Conservation (phyloP, 257 asterid genomes). For the Solanum piurae region DNA sequence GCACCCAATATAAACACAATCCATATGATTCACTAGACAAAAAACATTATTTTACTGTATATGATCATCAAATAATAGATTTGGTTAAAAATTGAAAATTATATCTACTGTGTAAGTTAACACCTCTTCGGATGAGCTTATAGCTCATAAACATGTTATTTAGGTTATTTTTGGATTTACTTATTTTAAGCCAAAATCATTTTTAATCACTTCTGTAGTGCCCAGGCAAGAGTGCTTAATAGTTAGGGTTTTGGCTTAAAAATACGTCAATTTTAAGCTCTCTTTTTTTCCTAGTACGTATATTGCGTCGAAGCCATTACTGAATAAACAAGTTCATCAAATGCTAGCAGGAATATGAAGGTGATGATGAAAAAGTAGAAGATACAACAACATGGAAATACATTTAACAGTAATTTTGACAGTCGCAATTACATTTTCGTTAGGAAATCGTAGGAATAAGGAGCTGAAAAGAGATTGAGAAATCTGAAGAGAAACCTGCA, state of each 20-base stretch:
- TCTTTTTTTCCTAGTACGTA: neutral
- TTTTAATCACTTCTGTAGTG: neutral
- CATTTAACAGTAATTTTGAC: neutral
- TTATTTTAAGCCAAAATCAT: neutral
- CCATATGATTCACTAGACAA: neutral
- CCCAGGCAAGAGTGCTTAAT: neutral
- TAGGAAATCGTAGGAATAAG: neutral
- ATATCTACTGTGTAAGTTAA: neutral
- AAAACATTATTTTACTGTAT: neutral
- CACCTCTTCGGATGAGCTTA: no score
- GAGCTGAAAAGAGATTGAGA: neutral
- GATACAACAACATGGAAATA: neutral
- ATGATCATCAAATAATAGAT: neutral
- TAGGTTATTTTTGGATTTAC: neutral
- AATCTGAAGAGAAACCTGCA: neutral
- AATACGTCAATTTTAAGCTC: neutral
- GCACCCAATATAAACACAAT: neutral
- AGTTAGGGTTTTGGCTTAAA: neutral
- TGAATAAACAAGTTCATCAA: neutral
- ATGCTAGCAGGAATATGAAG: neutral
- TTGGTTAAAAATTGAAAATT: no score
- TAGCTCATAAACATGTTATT: neutral
- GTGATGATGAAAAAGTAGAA: neutral
- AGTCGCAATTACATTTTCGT: neutral
- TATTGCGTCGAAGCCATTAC: neutral